Conservation (phyloP, 495 filamentous ascomycete species). For the Penicillium parvum region DNA sequence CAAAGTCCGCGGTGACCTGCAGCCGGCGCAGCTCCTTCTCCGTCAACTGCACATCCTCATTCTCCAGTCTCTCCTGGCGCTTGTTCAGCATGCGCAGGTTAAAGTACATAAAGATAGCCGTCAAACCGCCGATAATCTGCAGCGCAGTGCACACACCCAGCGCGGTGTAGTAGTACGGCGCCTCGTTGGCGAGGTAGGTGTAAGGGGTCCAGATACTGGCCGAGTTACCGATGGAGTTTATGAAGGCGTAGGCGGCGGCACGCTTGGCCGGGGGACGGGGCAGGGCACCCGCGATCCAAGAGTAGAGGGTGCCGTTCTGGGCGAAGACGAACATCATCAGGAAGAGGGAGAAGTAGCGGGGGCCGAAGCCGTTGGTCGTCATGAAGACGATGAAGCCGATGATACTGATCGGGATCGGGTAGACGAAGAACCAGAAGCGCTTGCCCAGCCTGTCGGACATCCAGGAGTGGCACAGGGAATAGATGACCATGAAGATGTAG, state of each 20-base stretch:
- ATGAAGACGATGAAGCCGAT: conserved; percentile 50
- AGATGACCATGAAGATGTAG: conserved; percentile 53
- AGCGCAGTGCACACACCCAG: conserved; percentile 47
- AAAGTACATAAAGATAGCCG: conserved; percentile 40
- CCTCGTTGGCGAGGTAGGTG: conserved; percentile 38
- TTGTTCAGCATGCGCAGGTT: conserved; percentile 42
- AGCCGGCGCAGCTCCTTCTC: conserved; percentile 40
- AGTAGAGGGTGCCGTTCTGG: conserved; percentile 49
- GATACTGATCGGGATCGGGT: conserved; percentile 48
- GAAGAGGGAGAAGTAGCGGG: conserved; percentile 52
- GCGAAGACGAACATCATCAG: conserved; percentile 53
- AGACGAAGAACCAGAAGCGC: conserved; percentile 51
- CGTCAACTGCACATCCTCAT: conserved; percentile 36
- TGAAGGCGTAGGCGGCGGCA: conserved; percentile 51
- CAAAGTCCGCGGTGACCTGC: conserved; percentile 43
- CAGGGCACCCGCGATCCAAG: conserved; percentile 51
- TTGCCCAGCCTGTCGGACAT: conserved; percentile 41
- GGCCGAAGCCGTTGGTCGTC: conserved; percentile 42
- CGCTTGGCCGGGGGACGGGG: conserved; percentile 52
- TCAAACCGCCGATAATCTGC: conserved; percentile 35
- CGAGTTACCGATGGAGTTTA: conserved; percentile 51
- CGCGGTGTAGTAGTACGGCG: conserved; percentile 40
- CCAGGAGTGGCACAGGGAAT: conserved; percentile 41
- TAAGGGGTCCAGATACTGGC: conserved; percentile 54
- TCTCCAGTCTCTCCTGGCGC: conserved; percentile 42